Evolutionary conservation across 148 eudicot genomes (phyloP), one percentile per base, ranked within the genome.

Genomic region (Cornus controversa): DNA sequence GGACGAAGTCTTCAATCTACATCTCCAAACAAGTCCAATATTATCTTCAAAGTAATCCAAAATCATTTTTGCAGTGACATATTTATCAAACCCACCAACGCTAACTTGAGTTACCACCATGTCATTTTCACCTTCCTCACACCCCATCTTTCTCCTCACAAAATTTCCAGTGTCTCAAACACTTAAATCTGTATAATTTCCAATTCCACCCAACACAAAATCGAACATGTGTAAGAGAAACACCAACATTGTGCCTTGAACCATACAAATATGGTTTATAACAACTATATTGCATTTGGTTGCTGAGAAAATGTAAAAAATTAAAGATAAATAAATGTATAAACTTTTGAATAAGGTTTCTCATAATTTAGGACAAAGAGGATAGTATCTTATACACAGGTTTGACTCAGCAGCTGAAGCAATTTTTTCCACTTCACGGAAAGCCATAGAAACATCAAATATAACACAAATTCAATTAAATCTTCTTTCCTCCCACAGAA

Each of bases 1-100:
- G 75, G 96, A 93, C 23, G 98, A 95, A 67, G 89, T 93, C 87
- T 95, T 95, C 77, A 95, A 62, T 70, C 97, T 84, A 78, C 98
- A 95, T 81, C 97, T 93, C 91, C 85, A 93, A 2, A 91, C 96
- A 24, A 68, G 67, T 57, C 94, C 97, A 36, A 85, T 26, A 4
- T 89, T 77, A 18, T 85, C 81, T 82, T 93, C 94, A 50, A 95
- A 78, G 86, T 84, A 87, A 3, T 89, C 87, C 34, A 84, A 71
- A 67, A 95, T 91, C 85, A 58, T 70, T 78, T 86, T 82, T 37
- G 97, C 98, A 66, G 90, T 89, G 73, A 89, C 82, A 72, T 69
- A 23, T 66, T 81, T 24, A 24, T 83, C 94, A 65, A 95, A 90
- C 37, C 96, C 98, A 15, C 98, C 98, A 82, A 91, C 86, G 67